Evolutionary conservation across 169 alveolate genomes (phyloP), one percentile per base, ranked within the genome.

Genomic region (Cryptosporidium ryanae): DNA sequence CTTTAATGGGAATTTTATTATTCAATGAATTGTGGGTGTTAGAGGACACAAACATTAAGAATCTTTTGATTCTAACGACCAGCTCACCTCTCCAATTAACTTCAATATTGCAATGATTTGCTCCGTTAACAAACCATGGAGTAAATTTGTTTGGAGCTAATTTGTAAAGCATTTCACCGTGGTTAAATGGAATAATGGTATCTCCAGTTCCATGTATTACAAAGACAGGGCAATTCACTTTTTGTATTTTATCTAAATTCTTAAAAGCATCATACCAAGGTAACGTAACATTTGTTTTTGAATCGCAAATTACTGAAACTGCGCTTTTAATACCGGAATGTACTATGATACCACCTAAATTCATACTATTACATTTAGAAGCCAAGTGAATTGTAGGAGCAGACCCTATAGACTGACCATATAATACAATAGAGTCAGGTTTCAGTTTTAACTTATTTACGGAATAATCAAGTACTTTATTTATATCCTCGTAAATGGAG

Each of bases 121-220:
- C 87, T 4, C 87, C 87, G 61, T 76, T 61, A 25, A 76, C 87
- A 59, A 55, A 76, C 87, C 87, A 76, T 10, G 87, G 87, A 8
- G 63, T 76, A 31, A 57, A 76, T 59, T 55, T 55, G 15, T 59
- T 76, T 7, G 68, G 87, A 21, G 76, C 29, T 23, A 76, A 49
- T 0, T 76, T 76, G 23, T 76, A 76, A 12, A 92, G 76, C 46
- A 68, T 64, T 52, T 84, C 90, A 13, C 93, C 94, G 67, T 91
- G 93, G 17, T 65, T 46, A 7, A 89, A 63, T 34, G 91, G 93
- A 48, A 91, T 82, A 2, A 55, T 71, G 17, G 84, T 68, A 66
- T 93, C 96, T 2, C 87, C 90, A 12, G 82, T 70, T n/a, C 94
- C 96, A 64, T 93, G 96, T n/a, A 93, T 82, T 1, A 91, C 84